phyloP scores from a whole-genome alignment of 495 filamentous ascomycete species.

The Amniculicola lignicola region DNA sequence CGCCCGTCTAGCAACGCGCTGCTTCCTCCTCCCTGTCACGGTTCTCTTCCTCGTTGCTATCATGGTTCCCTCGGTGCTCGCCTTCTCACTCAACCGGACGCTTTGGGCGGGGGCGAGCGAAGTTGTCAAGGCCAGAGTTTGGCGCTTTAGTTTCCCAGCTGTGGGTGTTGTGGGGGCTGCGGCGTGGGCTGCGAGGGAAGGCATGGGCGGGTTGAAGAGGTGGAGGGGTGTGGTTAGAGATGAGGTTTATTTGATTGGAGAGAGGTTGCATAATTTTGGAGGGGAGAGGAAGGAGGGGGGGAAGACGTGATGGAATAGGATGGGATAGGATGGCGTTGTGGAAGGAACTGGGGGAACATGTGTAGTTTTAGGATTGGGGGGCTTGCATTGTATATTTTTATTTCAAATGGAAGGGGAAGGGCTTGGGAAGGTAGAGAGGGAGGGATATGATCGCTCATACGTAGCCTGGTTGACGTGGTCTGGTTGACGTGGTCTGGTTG shows the following conservation, averaged over 20 bases:
- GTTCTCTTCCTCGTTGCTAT: slow-evolving; percentile 60
- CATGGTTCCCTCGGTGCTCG: slow-evolving; percentile 52
- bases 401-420: too few species aligned
- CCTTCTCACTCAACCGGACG: slow-evolving; percentile 15
- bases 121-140: slow-evolving; percentile 23
- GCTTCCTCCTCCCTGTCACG: slow-evolving; percentile 71
- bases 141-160: slow-evolving; percentile 34
- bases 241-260: slow-evolving; percentile 94
- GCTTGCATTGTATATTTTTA: too few species aligned
- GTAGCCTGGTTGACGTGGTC: too few species aligned
- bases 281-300: slow-evolving; percentile 55
- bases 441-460: too few species aligned
- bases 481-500: too few species aligned
- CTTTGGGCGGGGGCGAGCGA: slow-evolving; percentile 13
- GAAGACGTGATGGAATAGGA: background rate
- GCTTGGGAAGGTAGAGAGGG: too few species aligned
- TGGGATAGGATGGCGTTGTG: background rate
- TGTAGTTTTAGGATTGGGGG: too few species aligned
- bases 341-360: too few species aligned
- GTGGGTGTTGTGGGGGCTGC: slow-evolving; percentile 44
- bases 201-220: slow-evolving; percentile 50
- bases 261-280: slow-evolving; percentile 91
- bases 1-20: slow-evolving; percentile 70
- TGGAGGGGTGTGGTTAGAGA: slow-evolving; percentile 86
- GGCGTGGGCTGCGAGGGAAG: slow-evolving; percentile 46